Evolutionary conservation across 1,139 yeast species (phyloP).

Genomic region (Protomyces arabidopsidicola): DNA sequence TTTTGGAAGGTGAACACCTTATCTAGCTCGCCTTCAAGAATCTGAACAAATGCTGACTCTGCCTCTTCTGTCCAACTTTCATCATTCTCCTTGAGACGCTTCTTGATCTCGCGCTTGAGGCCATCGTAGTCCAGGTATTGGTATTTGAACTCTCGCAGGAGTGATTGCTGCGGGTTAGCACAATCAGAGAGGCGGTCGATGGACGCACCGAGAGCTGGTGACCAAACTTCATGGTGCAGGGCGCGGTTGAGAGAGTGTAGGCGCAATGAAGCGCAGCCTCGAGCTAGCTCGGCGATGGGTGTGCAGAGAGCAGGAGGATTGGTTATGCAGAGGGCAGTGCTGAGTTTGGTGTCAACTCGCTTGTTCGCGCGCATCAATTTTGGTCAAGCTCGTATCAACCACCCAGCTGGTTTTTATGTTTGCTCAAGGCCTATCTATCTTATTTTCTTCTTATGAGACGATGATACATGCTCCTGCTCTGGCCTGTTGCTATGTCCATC

Average conservation of each 20-base stretch:
- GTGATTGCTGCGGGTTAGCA: constrained; percentile 20
- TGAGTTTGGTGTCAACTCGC: neutral
- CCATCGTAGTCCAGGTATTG: constrained; percentile 35
- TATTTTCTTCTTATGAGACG: too few relatives aligned
- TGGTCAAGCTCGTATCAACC: too few relatives aligned
- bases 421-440: too few relatives aligned
- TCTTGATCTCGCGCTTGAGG: constrained; percentile 35
- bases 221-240: constrained; percentile 29
- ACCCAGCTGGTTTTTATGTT: too few relatives aligned
- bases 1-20: constrained; percentile 76
- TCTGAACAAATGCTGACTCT: constrained; percentile 66
- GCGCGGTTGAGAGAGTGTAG: neutral
- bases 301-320: neutral
- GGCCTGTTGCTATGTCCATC: too few relatives aligned
- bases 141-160: constrained; percentile 33
- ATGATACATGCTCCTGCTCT: too few relatives aligned
- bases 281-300: neutral
- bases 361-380: too few relatives aligned
- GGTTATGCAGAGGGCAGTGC: neutral
- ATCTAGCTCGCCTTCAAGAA: constrained; percentile 70
- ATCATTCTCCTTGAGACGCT: constrained; percentile 33
- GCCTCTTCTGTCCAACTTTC: constrained; percentile 59
- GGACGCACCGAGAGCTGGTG: constrained; percentile 26
- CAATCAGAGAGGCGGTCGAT: neutral
- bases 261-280: neutral